These are phyloP conservation scores for Hypericum perforatum DNA, from an alignment of 345 rosid genomes.

Conservation along the genomic window DNA sequence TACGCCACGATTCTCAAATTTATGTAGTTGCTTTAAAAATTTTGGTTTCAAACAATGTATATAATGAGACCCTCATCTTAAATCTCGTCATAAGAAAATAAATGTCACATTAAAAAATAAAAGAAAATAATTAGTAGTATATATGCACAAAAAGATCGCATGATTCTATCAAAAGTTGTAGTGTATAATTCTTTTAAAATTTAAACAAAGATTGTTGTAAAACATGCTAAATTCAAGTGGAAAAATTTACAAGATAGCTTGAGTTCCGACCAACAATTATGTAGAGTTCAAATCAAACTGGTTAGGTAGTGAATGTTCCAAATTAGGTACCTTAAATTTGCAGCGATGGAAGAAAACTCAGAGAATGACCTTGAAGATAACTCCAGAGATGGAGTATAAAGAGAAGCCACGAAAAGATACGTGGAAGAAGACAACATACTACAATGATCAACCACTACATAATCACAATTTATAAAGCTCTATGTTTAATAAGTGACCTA, in stretches of 20 bases:
- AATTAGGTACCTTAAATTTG: conserved; percentile 62
- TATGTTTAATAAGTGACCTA: conserved; percentile 90
- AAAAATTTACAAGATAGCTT: no score
- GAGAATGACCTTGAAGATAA: conserved; percentile 84
- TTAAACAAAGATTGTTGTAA: no score
- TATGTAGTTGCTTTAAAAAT: conserved; percentile 73
- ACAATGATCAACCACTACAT: conserved; percentile 86
- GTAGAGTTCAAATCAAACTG: no score
- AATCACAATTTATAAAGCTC: conserved; percentile 85
- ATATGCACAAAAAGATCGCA: conserved; percentile 9
- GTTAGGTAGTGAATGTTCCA: background rate
- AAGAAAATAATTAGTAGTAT: conserved; percentile 12
- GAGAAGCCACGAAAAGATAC: conserved; percentile 70
- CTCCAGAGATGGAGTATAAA: conserved; percentile 54
- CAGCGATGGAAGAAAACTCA: conserved; percentile 90
- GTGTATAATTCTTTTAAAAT: no score
- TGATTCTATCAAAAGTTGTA: no score
- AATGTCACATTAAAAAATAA: conserved; percentile 59
- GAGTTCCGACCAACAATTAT: no score
- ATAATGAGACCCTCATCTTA: conserved; percentile 85
- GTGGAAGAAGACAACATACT: conserved; percentile 80
- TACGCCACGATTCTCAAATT: conserved; percentile 73
- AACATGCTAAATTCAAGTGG: no score
- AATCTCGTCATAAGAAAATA: conserved; percentile 98
- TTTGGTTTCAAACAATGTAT: conserved; percentile 98